Conservation (phyloP, 352 stramenopile species). For the Phytophthora meadii region DNA sequence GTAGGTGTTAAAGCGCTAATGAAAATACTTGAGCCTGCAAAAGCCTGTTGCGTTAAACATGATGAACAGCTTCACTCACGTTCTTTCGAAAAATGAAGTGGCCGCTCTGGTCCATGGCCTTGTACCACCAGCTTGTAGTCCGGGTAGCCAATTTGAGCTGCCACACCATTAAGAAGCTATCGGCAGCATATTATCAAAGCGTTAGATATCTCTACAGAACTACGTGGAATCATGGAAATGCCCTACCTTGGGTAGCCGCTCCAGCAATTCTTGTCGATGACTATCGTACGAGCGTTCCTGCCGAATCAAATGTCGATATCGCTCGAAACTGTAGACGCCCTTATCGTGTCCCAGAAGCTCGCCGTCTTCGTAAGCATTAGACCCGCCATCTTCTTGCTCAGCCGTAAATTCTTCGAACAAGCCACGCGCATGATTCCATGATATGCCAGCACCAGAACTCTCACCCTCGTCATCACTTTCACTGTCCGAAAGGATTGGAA, state of each 20-base stretch:
- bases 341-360: conserved; percentile 46
- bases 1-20: conserved; percentile 6
- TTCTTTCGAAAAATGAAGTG: conserved; percentile 37
- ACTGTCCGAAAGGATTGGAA: conserved; percentile 74
- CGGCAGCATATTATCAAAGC: conserved; percentile 1
- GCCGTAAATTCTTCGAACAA: conserved; percentile 30
- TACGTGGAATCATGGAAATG: not conserved
- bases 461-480: conserved; percentile 73
- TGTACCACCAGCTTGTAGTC: conserved; percentile 60
- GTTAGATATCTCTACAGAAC: conserved; percentile 17
- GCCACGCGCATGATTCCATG: conserved; percentile 26
- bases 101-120: conserved; percentile 53
- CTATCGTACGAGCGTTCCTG: conserved; percentile 68
- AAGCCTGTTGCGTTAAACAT: no score
- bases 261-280: conserved; percentile 52
- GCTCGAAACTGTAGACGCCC: conserved; percentile 54
- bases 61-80: not conserved
- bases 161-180: conserved; percentile 48
- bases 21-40: not conserved
- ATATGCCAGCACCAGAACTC: conserved; percentile 11
- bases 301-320: conserved; percentile 64
- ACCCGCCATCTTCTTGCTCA: conserved; percentile 49
- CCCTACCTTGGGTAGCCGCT: conserved; percentile 65
- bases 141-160: conserved; percentile 44
- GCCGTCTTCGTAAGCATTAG: conserved; percentile 40